Evolutionary conservation across 2,329 filamentous ascomycete genomes (phyloP).

Genomic region (Simplicillium sp.): DNA sequence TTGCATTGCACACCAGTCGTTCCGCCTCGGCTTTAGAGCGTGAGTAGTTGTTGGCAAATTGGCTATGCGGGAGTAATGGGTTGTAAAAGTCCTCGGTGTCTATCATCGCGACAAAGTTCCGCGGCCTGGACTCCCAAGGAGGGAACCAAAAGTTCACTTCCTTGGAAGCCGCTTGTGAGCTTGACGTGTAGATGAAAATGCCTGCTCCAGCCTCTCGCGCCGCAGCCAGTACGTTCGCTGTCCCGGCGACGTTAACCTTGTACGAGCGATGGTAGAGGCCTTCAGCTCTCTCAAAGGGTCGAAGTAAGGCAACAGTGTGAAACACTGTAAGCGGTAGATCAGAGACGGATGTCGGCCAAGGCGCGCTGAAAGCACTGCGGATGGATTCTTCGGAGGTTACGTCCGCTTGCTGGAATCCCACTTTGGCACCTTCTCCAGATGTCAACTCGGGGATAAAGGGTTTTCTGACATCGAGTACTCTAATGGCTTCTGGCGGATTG

Average conservation of each 20-base stretch:
- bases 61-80: slow-evolving; percentile 25
- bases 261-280: slow-evolving; percentile 33
- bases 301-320: slow-evolving; percentile 46
- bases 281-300: slow-evolving; percentile 36
- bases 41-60: slow-evolving; percentile 42
- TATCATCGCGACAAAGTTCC: slow-evolving; percentile 32
- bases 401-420: slow-evolving; percentile 37
- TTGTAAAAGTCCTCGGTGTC: slow-evolving; percentile 32
- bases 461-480: slow-evolving; percentile 40
- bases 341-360: slow-evolving; percentile 33
- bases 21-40: slow-evolving; percentile 42
- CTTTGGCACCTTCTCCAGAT: slow-evolving; percentile 18
- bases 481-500: slow-evolving; percentile 38
- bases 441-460: slow-evolving; percentile 33
- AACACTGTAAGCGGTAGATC: slow-evolving; percentile 43
- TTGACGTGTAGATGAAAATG: slow-evolving; percentile 42
- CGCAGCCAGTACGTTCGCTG: slow-evolving; percentile 36
- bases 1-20: slow-evolving; percentile 34
- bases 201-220: slow-evolving; percentile 35
- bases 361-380: slow-evolving; percentile 31
- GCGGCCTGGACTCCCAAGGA: slow-evolving; percentile 31
- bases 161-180: slow-evolving; percentile 32
- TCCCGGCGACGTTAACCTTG: slow-evolving; percentile 41
- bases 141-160: slow-evolving; percentile 30
- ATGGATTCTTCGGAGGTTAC: slow-evolving; percentile 36